phyloP scores from a whole-genome alignment of 2,329 filamentous ascomycete species.

The Pestalotiopsis fici region DNA sequence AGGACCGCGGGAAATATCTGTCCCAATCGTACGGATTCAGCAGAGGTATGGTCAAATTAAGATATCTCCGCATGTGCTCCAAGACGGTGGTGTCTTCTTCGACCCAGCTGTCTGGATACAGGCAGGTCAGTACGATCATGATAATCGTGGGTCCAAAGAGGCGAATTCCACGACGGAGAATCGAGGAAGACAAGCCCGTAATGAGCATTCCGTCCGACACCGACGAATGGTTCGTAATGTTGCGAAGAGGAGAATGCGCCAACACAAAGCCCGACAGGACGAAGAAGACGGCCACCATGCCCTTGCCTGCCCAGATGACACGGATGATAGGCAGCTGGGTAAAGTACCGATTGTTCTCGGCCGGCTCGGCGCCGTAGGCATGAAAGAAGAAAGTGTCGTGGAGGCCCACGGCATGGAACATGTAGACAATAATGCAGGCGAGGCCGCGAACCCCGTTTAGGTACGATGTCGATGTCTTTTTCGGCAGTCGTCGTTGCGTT shows the following conservation, averaged over 20 bases:
- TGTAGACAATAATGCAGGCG: slow-evolving; percentile 6
- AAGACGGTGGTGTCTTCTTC: not conserved
- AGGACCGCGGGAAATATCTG: not conserved
- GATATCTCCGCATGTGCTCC: not conserved
- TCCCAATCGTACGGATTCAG: slow-evolving; percentile 1
- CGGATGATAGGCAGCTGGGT: slow-evolving; percentile 1
- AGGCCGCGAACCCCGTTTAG: slow-evolving; percentile 9
- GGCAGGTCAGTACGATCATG: not conserved
- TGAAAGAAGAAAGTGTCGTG: not conserved
- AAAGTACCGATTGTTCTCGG: not conserved
- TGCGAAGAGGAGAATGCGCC: slow-evolving; percentile 5
- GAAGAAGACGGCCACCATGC: slow-evolving; percentile 10
- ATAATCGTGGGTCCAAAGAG: not conserved
- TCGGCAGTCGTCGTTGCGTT: not conserved
- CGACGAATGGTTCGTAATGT: not conserved
- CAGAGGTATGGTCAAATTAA: not conserved
- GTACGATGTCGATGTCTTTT: slow-evolving; percentile 2
- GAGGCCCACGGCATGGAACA: not conserved
- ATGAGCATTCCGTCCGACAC: not conserved
- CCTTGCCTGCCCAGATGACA: slow-evolving; percentile 1
- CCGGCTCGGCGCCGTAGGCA: not conserved
- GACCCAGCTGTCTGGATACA: not conserved
- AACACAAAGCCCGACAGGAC: slow-evolving; percentile 10
- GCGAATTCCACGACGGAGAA: not conserved
- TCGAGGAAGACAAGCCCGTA: not conserved